These are phyloP conservation scores for Termitomyces sp. DNA, from an alignment of 768 basidiomycete species.

Conservation along the genomic window DNA sequence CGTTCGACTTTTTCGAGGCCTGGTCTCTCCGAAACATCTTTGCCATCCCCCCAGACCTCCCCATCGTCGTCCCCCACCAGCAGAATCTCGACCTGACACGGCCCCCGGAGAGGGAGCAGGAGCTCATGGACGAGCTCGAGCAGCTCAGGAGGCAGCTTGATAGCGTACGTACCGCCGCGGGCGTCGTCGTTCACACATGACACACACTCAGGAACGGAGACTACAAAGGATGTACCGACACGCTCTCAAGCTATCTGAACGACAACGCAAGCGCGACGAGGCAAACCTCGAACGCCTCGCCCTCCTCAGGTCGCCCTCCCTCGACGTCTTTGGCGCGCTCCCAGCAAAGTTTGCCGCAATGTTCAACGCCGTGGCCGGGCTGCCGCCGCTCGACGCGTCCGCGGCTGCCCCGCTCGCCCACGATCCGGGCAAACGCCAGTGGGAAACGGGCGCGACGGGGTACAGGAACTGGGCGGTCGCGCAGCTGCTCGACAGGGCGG, in stretches of 20 bases:
- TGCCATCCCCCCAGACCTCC: constrained; percentile 61
- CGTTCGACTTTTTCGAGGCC: constrained; percentile 88
- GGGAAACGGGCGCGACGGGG: constrained; percentile 72
- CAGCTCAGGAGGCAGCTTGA: constrained; percentile 62
- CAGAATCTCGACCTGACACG: constrained; percentile 60
- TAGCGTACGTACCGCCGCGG: constrained; percentile 42
- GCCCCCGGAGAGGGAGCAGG: constrained; percentile 52
- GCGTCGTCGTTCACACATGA: not conserved
- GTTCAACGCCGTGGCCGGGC: constrained; percentile 41
- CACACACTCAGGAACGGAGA: constrained; percentile 55
- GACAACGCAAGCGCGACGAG: constrained; percentile 42
- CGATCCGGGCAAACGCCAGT: constrained; percentile 65
- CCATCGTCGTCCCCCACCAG: constrained; percentile 75
- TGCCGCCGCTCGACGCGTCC: constrained; percentile 38
- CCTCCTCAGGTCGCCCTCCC: constrained; percentile 34
- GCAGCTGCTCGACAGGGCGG: constrained; percentile 38
- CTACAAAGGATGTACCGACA: constrained; percentile 51
- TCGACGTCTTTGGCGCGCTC: constrained; percentile 32
- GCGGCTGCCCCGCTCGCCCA: constrained; percentile 33
- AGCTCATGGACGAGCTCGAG: constrained; percentile 63
- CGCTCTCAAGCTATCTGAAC: constrained; percentile 42
- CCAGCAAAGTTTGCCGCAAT: constrained; percentile 36
- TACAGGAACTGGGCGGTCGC: constrained; percentile 76
- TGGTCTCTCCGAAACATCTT: constrained; percentile 91
- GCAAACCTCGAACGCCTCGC: constrained; percentile 35